These are phyloP conservation scores for Posidonia oceanica DNA, from an alignment of 116 monocot species.

Conservation along the genomic window DNA sequence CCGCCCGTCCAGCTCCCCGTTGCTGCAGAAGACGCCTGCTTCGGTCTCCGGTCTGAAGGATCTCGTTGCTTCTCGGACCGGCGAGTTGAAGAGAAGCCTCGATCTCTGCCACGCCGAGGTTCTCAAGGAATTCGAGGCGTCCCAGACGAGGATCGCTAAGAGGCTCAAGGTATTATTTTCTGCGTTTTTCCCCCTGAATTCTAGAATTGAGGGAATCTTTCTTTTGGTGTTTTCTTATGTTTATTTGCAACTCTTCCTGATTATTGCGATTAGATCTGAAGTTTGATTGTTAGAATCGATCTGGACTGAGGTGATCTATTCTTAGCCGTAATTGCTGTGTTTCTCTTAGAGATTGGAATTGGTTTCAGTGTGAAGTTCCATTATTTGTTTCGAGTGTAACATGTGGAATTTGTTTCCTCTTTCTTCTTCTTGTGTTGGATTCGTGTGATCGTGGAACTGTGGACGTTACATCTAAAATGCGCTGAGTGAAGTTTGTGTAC, in stretches of 20 bases:
- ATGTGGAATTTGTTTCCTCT: neutral
- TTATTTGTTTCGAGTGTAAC: neutral
- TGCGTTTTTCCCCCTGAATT: neutral
- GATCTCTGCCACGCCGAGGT: slow-evolving; percentile 45
- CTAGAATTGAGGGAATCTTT: neutral
- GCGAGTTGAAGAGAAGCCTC: slow-evolving; percentile 40
- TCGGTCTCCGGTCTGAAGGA: slow-evolving; percentile 40
- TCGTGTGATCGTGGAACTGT: too few species aligned
- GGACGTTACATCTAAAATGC: too few species aligned
- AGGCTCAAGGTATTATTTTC: slow-evolving; percentile 46
- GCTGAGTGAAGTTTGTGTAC: too few species aligned
- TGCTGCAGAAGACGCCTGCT: slow-evolving; percentile 1
- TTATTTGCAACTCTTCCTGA: neutral
- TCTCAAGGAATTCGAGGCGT: slow-evolving; percentile 51
- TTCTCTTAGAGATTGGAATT: neutral
- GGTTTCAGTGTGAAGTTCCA: neutral
- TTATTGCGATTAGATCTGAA: too few species aligned
- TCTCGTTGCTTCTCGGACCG: slow-evolving; percentile 27
- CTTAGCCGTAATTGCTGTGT: neutral
- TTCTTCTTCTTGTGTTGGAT: too few species aligned
- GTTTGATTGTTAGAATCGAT: too few species aligned
- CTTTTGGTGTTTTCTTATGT: neutral
- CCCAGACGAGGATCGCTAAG: slow-evolving; percentile 45
- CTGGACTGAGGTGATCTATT: too few species aligned
- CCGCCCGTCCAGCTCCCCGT: slow-evolving; percentile 1